A percentile compares a stretch with the other conserved stretches of the same genome.
Conservation (phyloP, 768 basidiomycete genomes). For the Xerocomellus chrysenteron region DNA sequence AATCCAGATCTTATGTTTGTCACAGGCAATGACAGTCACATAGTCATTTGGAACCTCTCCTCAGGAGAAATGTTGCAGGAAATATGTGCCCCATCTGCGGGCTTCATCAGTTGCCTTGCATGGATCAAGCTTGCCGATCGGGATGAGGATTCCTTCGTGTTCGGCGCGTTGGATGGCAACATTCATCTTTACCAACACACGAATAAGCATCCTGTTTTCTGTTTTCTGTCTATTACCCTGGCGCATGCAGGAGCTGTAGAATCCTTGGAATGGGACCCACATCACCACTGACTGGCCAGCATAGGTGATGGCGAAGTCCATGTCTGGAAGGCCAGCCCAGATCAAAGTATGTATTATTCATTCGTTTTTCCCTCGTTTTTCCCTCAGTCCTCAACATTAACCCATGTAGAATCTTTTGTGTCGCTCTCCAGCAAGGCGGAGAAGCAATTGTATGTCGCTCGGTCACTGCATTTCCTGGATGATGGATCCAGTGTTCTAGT, state of each 20-base stretch:
- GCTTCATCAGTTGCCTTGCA: not conserved
- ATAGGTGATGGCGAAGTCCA: not conserved
- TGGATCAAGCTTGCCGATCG: not conserved
- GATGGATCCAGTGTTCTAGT: constrained; percentile 4
- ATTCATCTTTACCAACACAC: too few relatives aligned
- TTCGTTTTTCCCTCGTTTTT: too few relatives aligned
- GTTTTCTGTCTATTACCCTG: too few relatives aligned
- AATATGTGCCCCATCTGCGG: not conserved
- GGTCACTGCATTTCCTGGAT: not conserved
- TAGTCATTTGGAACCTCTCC: too few relatives aligned
- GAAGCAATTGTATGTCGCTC: not conserved
- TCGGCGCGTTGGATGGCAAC: not conserved
- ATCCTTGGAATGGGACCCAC: too few relatives aligned
- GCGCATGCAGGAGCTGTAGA: too few relatives aligned
- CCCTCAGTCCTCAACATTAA: too few relatives aligned
- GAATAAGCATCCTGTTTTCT: too few relatives aligned
- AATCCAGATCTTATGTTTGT: too few relatives aligned
- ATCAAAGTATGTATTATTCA: not conserved
- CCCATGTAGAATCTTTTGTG: not conserved
- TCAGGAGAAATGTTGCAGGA: not conserved
- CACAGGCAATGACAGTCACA: too few relatives aligned
- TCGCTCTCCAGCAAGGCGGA: not conserved
- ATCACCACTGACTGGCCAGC: too few relatives aligned
- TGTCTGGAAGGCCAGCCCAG: not conserved
- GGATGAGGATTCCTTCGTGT: not conserved